Percentiles rank a stretch among this genome's conserved stretches.
These are phyloP conservation scores for Scenedesmus sp. DNA, from an alignment of 163 green algal species.

Conservation along the genomic window DNA sequence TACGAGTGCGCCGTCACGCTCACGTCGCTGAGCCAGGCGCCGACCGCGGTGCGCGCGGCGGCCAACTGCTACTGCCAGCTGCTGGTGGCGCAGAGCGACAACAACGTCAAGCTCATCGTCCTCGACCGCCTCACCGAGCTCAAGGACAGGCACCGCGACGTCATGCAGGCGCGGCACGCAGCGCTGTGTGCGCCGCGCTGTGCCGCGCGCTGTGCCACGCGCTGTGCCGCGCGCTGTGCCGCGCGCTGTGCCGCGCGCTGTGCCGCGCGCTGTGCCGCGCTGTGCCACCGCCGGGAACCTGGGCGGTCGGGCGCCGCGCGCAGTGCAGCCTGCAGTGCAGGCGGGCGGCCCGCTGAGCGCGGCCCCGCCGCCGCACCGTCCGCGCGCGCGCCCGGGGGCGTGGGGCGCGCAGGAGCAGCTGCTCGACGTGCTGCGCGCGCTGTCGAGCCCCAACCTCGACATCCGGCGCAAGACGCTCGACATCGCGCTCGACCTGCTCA, in stretches of 20 bases:
- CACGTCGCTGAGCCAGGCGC: conserved; percentile 88
- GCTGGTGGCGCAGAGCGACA: conserved; percentile 94
- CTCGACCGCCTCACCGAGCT: conserved; percentile 95
- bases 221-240: too few relatives aligned
- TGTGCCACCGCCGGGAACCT: too few relatives aligned
- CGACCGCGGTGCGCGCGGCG: conserved; percentile 94
- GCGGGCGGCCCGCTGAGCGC: too few relatives aligned
- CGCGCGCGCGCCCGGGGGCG: too few relatives aligned
- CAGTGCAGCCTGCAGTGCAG: not conserved
- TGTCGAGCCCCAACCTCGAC: conserved; percentile 94
- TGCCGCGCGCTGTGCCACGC: too few relatives aligned
- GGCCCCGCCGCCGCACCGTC: too few relatives aligned
- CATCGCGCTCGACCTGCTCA: conserved; percentile 96
- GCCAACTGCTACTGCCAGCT: conserved; percentile 99
- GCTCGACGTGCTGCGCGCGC: conserved; percentile 96
- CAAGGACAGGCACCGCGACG: conserved; percentile 81
- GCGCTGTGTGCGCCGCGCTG: too few relatives aligned
- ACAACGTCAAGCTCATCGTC: conserved; percentile 99
- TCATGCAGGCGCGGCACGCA: conserved; percentile 72
- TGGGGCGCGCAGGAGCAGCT: conserved; percentile 57
- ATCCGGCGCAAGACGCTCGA: conserved; percentile 96
- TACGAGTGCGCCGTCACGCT: conserved; percentile 98
- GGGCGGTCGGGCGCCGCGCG: too few relatives aligned
- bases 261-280: too few relatives aligned
- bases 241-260: too few relatives aligned